Conservation (phyloP, 306 rosid genomes). For the Quercus cerris region DNA sequence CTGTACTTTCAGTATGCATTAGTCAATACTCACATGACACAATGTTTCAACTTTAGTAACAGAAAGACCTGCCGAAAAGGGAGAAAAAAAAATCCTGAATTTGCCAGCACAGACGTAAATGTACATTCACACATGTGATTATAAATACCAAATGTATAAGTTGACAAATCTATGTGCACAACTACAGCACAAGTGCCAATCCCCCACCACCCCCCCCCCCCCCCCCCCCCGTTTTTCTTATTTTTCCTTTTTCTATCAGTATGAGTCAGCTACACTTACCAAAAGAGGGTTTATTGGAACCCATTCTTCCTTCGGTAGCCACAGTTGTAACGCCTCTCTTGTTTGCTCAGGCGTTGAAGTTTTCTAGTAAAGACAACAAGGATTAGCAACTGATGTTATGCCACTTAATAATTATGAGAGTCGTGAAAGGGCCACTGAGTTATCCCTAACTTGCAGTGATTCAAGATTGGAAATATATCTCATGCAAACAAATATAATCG, state of each 20-base stretch:
- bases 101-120: neutral
- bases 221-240: neutral
- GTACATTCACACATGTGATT: neutral
- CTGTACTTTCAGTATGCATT: neutral
- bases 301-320: conserved; percentile 99
- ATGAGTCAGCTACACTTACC: conserved; percentile 45
- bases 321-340: conserved; percentile 65
- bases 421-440: neutral
- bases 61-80: neutral
- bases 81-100: neutral
- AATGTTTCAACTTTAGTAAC: neutral
- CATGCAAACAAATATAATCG: neutral
- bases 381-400: conserved; percentile 13
- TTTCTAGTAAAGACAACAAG: conserved; percentile 46
- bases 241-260: neutral
- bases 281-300: conserved; percentile 83
- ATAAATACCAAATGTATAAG: neutral
- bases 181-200: no score
- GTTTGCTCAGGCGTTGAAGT: conserved; percentile 85
- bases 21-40: neutral
- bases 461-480: neutral
- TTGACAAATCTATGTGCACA: neutral
- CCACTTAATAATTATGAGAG: neutral
- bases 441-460: neutral
- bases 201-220: no score